phyloP scores from a whole-genome alignment of 768 basidiomycete species.

The Mycena alexandri region DNA sequence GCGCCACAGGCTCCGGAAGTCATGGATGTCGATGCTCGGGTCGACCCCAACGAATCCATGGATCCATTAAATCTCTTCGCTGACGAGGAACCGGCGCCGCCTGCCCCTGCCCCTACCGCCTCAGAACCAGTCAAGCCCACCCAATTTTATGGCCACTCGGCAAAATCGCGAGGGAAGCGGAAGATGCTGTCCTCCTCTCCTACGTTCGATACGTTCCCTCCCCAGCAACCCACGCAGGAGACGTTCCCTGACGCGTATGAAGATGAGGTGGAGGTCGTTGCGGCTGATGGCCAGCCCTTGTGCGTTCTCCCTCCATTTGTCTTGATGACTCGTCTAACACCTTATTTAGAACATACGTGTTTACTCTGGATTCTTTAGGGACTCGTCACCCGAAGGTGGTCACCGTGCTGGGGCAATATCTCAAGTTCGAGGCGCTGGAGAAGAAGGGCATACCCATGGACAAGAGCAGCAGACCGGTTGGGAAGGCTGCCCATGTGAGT shows the following conservation, averaged over 20 bases:
- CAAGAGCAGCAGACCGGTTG: constrained; percentile 53
- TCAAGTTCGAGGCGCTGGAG: constrained; percentile 81
- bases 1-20: not conserved
- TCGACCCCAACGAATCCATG: constrained; percentile 24
- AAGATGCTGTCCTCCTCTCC: constrained; percentile 20
- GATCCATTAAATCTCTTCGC: constrained; percentile 22
- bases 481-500: constrained; percentile 67
- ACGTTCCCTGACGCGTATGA: constrained; percentile 20
- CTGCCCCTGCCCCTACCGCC: constrained; percentile 2
- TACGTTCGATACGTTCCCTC: constrained; percentile 12
- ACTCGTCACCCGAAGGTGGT: constrained; percentile 74
- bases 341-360: constrained; percentile 75
- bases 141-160: constrained; percentile 23
- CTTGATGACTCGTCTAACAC: not conserved
- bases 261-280: constrained; percentile 42
- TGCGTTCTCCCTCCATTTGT: constrained; percentile 14
- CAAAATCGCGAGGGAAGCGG: constrained; percentile 32
- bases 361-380: constrained; percentile 92
- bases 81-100: not conserved
- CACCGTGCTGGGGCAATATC: constrained; percentile 73
- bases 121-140: constrained; percentile 1
- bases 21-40: constrained; percentile 17
- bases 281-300: constrained; percentile 43
- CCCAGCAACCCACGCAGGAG: not conserved
- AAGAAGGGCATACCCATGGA: constrained; percentile 61